These are phyloP conservation scores for Alternaria sp. DNA, from an alignment of 2,329 filamentous ascomycete species.

Conservation along the genomic window DNA sequence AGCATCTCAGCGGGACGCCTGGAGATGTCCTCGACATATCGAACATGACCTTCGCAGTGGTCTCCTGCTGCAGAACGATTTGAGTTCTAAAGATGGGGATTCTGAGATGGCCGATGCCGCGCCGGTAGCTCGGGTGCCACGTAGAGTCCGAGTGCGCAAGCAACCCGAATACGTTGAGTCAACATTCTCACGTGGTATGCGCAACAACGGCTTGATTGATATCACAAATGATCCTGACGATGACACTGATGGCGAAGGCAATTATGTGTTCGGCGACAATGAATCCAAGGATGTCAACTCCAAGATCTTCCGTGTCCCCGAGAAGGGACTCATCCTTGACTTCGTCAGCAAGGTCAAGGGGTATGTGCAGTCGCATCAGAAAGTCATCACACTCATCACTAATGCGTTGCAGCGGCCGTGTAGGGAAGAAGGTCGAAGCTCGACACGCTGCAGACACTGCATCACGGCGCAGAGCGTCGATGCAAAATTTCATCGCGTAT, in stretches of 20 bases:
- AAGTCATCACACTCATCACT: conserved; percentile 18
- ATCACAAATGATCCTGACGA: conserved; percentile 56
- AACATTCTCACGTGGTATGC: conserved; percentile 67
- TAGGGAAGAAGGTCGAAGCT: conserved; percentile 29
- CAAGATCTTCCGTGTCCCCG: conserved; percentile 56
- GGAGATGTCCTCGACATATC: conserved; percentile 88
- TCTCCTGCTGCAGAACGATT: conserved; percentile 43
- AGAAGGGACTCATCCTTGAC: conserved; percentile 59
- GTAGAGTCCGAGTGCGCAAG: conserved; percentile 60
- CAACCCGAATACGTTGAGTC: conserved; percentile 59
- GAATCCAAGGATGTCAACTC: conserved; percentile 51
- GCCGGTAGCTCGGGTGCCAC: conserved; percentile 42
- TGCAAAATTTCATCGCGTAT: conserved; percentile 42
- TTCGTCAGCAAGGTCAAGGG: conserved; percentile 70
- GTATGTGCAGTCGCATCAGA: conserved; percentile 34
- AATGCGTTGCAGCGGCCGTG: conserved; percentile 34
- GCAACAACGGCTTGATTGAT: conserved; percentile 60
- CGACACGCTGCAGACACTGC: conserved; percentile 22
- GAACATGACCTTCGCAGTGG: conserved; percentile 72
- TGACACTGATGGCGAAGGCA: conserved; percentile 53
- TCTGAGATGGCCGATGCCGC: conserved; percentile 41
- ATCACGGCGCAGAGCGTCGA: conserved; percentile 35
- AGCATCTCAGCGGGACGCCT: conserved; percentile 71
- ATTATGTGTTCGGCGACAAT: conserved; percentile 54
- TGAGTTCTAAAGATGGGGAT: conserved; percentile 41